These are phyloP conservation scores for Quaeritorhiza haematococci DNA, from an alignment of 371 early-diverging fungal genomes.

Conservation along the genomic window DNA sequence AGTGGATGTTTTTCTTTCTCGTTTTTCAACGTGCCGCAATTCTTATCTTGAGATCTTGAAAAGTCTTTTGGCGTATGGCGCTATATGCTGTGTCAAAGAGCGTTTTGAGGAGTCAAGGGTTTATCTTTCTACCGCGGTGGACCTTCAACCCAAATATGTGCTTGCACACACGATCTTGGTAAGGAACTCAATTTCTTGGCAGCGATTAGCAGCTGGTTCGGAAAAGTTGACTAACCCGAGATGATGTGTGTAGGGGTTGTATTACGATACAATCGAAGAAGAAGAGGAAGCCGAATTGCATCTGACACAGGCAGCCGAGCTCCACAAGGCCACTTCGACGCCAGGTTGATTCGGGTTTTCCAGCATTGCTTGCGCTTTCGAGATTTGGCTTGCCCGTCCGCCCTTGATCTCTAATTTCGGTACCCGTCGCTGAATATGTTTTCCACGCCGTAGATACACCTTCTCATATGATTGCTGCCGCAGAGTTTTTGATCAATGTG, in stretches of 20 bases:
- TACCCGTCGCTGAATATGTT: no score
- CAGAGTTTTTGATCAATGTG: conserved; percentile 37
- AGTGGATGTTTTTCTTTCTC: neutral
- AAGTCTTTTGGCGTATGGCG: conserved; percentile 39
- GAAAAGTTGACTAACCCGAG: neutral
- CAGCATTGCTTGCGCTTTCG: no score
- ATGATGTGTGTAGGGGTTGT: conserved; percentile 28
- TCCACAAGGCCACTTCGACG: conserved; percentile 16
- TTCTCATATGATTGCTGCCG: no score
- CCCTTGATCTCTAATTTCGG: no score
- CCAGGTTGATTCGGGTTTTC: conserved; percentile 9
- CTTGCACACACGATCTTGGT: conserved; percentile 32
- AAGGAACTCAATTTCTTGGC: no score
- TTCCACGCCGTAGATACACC: no score
- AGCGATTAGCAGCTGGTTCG: no score
- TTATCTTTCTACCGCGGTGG: conserved; percentile 33
- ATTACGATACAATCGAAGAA: conserved; percentile 35
- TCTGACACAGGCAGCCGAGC: conserved; percentile 27
- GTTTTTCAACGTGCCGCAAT: no score
- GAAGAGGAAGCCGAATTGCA: conserved; percentile 40
- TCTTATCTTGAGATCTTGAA: conserved; percentile 1
- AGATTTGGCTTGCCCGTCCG: no score
- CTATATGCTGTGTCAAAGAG: conserved; percentile 32
- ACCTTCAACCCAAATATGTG: conserved; percentile 35
- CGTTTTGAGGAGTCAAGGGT: conserved; percentile 42